A percentile compares a stretch with the other conserved stretches of the same genome.
Evolutionary conservation across 345 rosid genomes (phyloP).

Genomic region (Arabidopsis arenosa): DNA sequence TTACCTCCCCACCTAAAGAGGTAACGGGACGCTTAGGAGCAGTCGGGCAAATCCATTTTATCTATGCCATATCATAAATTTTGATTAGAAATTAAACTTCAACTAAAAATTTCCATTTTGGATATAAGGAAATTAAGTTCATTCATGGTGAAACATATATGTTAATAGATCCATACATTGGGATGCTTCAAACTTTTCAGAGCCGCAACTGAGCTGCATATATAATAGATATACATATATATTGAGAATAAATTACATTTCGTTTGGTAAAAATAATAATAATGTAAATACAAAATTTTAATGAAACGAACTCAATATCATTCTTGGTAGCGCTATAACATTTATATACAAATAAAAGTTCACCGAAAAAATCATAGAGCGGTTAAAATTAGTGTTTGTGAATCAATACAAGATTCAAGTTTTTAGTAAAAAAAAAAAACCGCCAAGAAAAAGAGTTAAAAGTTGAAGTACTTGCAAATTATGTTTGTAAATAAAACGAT

Average conservation of each 20-base stretch:
- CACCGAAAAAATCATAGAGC: background rate
- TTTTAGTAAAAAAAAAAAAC: background rate
- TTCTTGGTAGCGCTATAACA: background rate
- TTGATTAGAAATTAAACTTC: background rate
- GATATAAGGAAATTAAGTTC: background rate
- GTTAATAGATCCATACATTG: background rate
- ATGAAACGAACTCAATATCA: background rate
- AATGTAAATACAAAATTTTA: background rate
- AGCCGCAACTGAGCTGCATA: background rate
- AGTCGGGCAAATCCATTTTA: constrained; percentile 90
- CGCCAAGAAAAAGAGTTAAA: background rate
- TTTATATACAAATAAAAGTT: background rate
- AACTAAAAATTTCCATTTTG: background rate
- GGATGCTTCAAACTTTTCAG: background rate
- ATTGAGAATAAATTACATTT: background rate
- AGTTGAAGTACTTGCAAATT: background rate
- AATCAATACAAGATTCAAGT: background rate
- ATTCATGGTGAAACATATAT: background rate
- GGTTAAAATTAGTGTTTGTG: background rate
- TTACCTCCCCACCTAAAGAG: constrained; percentile 63
- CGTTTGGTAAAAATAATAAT: too few relatives aligned
- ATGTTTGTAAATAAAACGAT: background rate
- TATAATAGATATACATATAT: background rate
- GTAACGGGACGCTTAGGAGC: constrained; percentile 74
- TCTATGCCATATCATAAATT: constrained; percentile 46